Evolutionary conservation across 2,329 filamentous ascomycete genomes (phyloP), one percentile per base, ranked within the genome.

Genomic region (Huntiella savannae): DNA sequence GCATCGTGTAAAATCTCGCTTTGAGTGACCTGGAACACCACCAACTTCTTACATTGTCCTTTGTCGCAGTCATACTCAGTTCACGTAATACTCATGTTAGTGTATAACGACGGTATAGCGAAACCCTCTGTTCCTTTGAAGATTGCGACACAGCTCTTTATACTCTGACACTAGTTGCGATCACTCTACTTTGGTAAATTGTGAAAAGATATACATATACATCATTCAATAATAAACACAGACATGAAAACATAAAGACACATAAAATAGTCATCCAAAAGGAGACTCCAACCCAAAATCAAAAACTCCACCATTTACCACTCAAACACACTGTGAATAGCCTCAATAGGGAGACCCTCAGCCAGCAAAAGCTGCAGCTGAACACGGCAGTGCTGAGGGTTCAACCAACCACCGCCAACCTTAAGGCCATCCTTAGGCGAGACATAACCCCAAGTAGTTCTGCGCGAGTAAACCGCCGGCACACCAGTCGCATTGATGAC

Each of bases 311-410:
- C 22, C 7, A 10, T 40, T 42, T 47, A 40, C 45, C 45, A 47
- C 45, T 47, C 37, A 28, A 47, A 47, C 17, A 47, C 45, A 42
- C 36, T 19, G 37, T 40, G 37, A 35, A 47, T 47, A 28, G 45
- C 45, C 8, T 34, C 37, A 28, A 47, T 41, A 5, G 45, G 33
- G 10, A 59, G 53, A 10, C 54, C 54, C 34, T 48, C 54, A 55
- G 52, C 60, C 41, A 56, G 56, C 42, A 59, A 62, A 12, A 67
- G 57, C 54, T 67, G 63, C 51, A 75, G 56, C 56, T 73, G 56
- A 16, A 75, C 64, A 37, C 70, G 63, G 28, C 68, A 64, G 57
- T 75, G 73, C 52, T 69, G 65, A 3, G 71, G 71, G 52, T 73
- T 73, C 38, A 73, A 62, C 49, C 68, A 71, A 0, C 70, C 70